Evolutionary conservation across 768 basidiomycete species (phyloP).

Genomic region (Coprinopsis cinerea): DNA sequence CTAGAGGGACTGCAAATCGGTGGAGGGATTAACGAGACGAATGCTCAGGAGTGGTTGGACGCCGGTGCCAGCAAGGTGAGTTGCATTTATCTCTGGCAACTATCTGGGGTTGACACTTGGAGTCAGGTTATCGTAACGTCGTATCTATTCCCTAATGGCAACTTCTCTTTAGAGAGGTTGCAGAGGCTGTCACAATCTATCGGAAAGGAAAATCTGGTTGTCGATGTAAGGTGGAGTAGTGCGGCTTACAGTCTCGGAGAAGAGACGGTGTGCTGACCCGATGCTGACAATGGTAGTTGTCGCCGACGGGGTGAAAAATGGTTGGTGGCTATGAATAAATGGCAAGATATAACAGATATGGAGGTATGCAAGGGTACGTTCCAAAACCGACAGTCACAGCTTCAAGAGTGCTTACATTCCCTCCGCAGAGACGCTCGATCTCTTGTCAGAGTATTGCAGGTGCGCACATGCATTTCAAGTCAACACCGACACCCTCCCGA

Average conservation of each 20-base stretch:
- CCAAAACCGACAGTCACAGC: neutral
- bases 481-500: neutral
- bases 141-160: slow-evolving; percentile 81
- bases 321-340: slow-evolving; percentile 98
- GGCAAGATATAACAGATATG: slow-evolving; percentile 96
- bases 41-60: slow-evolving; percentile 81
- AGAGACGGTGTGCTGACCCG: neutral
- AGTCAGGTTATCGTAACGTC: slow-evolving; percentile 94
- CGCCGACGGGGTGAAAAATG: slow-evolving; percentile 69
- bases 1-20: slow-evolving; percentile 84
- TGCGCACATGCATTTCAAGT: slow-evolving; percentile 16
- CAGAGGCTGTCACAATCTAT: slow-evolving; percentile 53
- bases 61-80: slow-evolving; percentile 83
- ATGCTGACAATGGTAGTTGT: slow-evolving; percentile 51
- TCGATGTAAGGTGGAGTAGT: slow-evolving; percentile 79
- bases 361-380: slow-evolving; percentile 72
- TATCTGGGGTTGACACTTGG: slow-evolving; percentile 7
- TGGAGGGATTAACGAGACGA: slow-evolving; percentile 80
- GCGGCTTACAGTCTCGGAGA: neutral
- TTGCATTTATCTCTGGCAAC: neutral
- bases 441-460: slow-evolving; percentile 82
- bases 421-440: slow-evolving; percentile 62
- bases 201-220: slow-evolving; percentile 83
- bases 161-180: slow-evolving; percentile 72
- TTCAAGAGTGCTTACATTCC: neutral